Percentiles rank a stretch among this genome's conserved stretches.
These are phyloP conservation scores for Bipolaris bicolor DNA, from an alignment of 2,329 filamentous ascomycete species.

Conservation along the genomic window DNA sequence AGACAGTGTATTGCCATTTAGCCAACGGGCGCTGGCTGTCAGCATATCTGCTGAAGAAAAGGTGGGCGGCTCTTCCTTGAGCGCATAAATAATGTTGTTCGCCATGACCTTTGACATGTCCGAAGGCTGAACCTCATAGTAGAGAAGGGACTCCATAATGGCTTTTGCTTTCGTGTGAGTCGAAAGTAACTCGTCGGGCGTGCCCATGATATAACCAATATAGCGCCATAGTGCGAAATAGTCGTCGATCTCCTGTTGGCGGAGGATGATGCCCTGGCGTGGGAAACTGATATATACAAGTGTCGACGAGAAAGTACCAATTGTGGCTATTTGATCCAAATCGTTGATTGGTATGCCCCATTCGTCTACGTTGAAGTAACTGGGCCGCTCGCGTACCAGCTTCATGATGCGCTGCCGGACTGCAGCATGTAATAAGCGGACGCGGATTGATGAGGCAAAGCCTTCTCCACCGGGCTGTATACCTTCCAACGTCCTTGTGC, in stretches of 20 bases:
- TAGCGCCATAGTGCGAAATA: slow-evolving; percentile 80
- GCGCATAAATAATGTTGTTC: slow-evolving; percentile 74
- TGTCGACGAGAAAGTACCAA: slow-evolving; percentile 71
- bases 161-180: slow-evolving; percentile 62
- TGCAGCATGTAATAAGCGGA: slow-evolving; percentile 71
- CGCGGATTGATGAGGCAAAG: slow-evolving; percentile 68
- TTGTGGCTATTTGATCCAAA: slow-evolving; percentile 74
- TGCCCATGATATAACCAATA: slow-evolving; percentile 73
- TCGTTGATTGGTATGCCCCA: slow-evolving; percentile 76
- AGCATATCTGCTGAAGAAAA: slow-evolving; percentile 71
- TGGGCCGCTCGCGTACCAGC: slow-evolving; percentile 61
- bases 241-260: slow-evolving; percentile 66
- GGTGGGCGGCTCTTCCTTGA: slow-evolving; percentile 70
- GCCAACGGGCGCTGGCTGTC: slow-evolving; percentile 69
- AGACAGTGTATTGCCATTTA: slow-evolving; percentile 70
- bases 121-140: slow-evolving; percentile 70
- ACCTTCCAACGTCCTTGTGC: slow-evolving; percentile 67
- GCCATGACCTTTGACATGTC: slow-evolving; percentile 68
- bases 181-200: slow-evolving; percentile 66
- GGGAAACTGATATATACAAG: slow-evolving; percentile 73
- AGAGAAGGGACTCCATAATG: slow-evolving; percentile 71
- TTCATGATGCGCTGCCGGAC: slow-evolving; percentile 70
- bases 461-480: slow-evolving; percentile 73
- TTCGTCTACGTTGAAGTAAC: slow-evolving; percentile 66
- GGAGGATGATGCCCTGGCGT: slow-evolving; percentile 72